phyloP scores from a whole-genome alignment of 768 basidiomycete genomes.

The Psilocybe subaeruginosa region DNA sequence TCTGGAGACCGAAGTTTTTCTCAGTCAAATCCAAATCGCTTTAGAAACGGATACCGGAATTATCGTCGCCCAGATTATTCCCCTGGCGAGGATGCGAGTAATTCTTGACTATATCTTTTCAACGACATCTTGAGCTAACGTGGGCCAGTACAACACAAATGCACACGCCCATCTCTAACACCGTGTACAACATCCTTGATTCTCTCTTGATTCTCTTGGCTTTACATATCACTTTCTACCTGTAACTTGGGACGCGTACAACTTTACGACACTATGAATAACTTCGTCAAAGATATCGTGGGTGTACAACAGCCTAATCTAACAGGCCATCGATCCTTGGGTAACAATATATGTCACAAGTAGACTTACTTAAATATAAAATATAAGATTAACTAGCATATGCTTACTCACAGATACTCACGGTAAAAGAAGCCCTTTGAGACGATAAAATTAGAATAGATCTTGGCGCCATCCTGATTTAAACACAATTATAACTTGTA shows the following conservation, averaged over 20 bases:
- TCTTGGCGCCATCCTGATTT: background rate
- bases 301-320: background rate
- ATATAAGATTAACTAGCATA: background rate
- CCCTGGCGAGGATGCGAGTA: slow-evolving; percentile 1
- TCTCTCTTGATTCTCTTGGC: background rate
- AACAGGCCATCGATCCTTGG: background rate
- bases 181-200: background rate
- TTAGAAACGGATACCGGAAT: background rate
- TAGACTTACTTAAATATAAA: too few species aligned
- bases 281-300: background rate
- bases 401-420: background rate
- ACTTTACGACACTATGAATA: background rate
- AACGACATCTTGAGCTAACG: background rate
- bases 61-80: background rate
- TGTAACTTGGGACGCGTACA: background rate
- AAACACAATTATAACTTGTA: background rate
- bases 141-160: background rate
- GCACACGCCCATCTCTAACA: background rate
- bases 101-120: background rate
- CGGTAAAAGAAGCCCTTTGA: background rate
- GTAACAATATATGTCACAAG: too few species aligned
- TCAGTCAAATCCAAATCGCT: background rate
- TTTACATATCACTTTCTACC: background rate
- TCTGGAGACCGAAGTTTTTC: background rate
- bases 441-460: background rate